phyloP scores from a whole-genome alignment of 106 monocot genomes.

The Alisma plantagoaquatica region DNA sequence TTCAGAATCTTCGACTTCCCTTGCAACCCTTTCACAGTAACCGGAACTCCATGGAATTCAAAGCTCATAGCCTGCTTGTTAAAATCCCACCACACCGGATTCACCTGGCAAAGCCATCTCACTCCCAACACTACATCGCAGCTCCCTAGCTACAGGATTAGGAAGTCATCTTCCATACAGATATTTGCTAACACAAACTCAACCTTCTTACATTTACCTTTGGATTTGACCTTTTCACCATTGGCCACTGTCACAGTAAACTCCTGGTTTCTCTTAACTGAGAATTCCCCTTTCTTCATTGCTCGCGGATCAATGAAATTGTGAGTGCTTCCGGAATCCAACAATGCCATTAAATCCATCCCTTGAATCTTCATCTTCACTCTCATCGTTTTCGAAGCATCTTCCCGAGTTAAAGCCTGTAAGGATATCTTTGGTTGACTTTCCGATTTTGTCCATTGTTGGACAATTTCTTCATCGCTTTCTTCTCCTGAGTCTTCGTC shows the following conservation, averaged over 20 bases:
- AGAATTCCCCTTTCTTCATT: too few relatives aligned
- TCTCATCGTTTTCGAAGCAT: background rate
- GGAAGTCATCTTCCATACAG: background rate
- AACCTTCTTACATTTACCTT: too few relatives aligned
- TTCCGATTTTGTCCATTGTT: too few relatives aligned
- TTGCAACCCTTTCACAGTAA: background rate
- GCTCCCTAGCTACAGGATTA: background rate
- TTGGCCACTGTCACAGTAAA: background rate
- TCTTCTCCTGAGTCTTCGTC: too few relatives aligned
- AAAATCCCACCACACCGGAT: background rate
- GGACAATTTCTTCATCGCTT: too few relatives aligned
- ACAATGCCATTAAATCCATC: background rate
- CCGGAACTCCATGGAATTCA: background rate
- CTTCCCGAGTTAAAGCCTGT: background rate
- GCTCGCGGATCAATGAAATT: background rate
- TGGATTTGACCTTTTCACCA: too few relatives aligned
- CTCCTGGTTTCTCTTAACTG: background rate
- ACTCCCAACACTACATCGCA: background rate
- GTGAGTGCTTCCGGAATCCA: background rate
- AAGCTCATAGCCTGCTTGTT: background rate
- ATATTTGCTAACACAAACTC: too few relatives aligned
- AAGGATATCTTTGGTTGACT: background rate
- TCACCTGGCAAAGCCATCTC: background rate
- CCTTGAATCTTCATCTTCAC: background rate
- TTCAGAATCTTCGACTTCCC: background rate